Base-by-base conservation (phyloP, 2,329 filamentous ascomycete genomes). In the Torrubiella hemipterigena region DNA sequence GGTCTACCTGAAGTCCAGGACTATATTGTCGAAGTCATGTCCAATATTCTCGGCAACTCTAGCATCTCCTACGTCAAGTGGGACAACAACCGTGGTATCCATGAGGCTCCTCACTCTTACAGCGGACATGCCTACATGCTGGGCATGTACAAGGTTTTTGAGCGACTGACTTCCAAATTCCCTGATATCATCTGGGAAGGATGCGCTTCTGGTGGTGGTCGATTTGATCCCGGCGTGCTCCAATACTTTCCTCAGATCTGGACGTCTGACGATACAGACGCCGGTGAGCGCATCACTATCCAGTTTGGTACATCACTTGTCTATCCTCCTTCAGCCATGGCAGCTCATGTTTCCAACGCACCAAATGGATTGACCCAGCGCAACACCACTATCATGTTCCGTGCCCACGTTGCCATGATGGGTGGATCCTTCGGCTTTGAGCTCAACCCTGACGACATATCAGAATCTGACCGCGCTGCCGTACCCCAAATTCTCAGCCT, bases 361-460 rank as follows among this genome's bases (percentile, higher is more conserved):
- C 74, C 74, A 2, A 79, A 78, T 39, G 61, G 65, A 0, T 51
- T 70, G 20, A 75, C 71, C 0, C 50, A 57, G 1, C 69, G 74
- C 14, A 67, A 61, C 2, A 67, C 67, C 2, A 65, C 73, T 0
- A 59, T 79, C 10, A 48, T 50, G 2, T 78, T 79, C 55, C 70
- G 75, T 20, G 72, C 68, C 0, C 73, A 78, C 33, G 74, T 79
- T 0, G 75, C 75, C 6, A 72, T 77, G 58, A 78, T 78, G 74
- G 75, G 75, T 33, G 74, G 74, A 3, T 75, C 70, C 0, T 79
- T 79, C 40, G 75, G 75, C 0, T 61, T 79, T 9, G 74, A 80
- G 45, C 60, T 80, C 7, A 62, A 77, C 43, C 75, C 74, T 0
- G 53, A 52, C 0, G 56, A 65, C 7, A 61, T 75, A 6, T 50